These are phyloP conservation scores for Candida coleopterorum DNA, from an alignment of 805 yeast genomes.

Conservation along the genomic window DNA sequence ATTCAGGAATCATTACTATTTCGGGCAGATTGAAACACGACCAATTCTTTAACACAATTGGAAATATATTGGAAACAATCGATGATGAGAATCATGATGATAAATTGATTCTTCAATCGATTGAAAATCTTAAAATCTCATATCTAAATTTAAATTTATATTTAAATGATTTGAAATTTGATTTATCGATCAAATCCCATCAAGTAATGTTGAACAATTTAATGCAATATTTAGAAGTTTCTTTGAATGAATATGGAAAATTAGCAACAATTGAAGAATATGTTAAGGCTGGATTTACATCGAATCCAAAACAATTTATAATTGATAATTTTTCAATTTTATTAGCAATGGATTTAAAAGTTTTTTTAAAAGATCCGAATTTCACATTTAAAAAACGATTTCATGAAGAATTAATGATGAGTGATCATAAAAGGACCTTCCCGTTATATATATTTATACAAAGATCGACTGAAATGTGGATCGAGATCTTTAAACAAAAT, in stretches of 20 bases:
- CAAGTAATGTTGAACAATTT: conserved; percentile 37
- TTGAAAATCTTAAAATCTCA: conserved; percentile 26
- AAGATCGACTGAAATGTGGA: conserved; percentile 33
- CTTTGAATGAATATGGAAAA: conserved; percentile 39
- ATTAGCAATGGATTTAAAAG: conserved; percentile 49
- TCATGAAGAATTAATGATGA: conserved; percentile 63
- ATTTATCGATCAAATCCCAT: conserved; percentile 35
- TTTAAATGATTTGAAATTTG: conserved; percentile 30
- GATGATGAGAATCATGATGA: no score
- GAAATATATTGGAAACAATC: conserved; percentile 35
- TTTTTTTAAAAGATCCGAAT: conserved; percentile 53
- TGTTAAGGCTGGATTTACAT: conserved; percentile 43
- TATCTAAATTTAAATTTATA: conserved; percentile 33
- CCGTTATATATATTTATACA: conserved; percentile 43
- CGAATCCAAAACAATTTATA: conserved; percentile 39
- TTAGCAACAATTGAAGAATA: conserved; percentile 41
- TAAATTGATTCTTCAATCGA: conserved; percentile 24
- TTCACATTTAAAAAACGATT: conserved; percentile 57
- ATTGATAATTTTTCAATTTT: conserved; percentile 43
- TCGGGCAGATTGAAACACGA: conserved; percentile 44
- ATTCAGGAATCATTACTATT: conserved; percentile 40
- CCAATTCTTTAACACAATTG: conserved; percentile 42
- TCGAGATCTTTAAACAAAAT: conserved; percentile 26
- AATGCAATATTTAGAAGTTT: conserved; percentile 33
- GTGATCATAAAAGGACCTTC: conserved; percentile 44